These are phyloP conservation scores for Chalciporus sp. DNA, from an alignment of 1,284 basidiomycete genomes.

Conservation along the genomic window DNA sequence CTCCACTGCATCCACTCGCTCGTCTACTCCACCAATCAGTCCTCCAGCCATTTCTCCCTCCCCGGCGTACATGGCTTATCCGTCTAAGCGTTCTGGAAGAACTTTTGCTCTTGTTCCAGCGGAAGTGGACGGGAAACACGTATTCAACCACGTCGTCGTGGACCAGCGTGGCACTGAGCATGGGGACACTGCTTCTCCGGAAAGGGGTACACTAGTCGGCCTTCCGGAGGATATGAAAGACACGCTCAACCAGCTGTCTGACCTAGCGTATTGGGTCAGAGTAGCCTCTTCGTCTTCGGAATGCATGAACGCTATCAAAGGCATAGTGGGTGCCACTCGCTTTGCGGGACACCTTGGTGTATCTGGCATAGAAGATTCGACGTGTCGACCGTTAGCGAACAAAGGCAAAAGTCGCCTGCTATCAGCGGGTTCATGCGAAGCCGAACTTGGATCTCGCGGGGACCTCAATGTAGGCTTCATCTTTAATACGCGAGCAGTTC, in stretches of 20 bases:
- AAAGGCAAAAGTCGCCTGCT: constrained; percentile 31
- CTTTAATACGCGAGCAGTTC: neutral
- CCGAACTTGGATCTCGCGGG: neutral
- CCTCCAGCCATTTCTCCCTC: constrained; percentile 13
- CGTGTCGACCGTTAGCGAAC: neutral
- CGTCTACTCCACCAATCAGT: constrained; percentile 20
- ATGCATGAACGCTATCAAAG: neutral
- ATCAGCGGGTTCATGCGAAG: neutral
- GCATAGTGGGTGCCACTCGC: constrained; percentile 5
- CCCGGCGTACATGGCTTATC: neutral
- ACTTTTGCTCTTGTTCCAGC: constrained; percentile 21
- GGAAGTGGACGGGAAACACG: constrained; percentile 13
- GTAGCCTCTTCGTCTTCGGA: constrained; percentile 20
- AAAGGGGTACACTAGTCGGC: constrained; percentile 8
- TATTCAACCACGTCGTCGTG: constrained; percentile 19
- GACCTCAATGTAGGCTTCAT: constrained; percentile 17
- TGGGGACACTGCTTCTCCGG: neutral
- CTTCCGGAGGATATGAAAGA: constrained; percentile 33
- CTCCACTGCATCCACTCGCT: constrained; percentile 2
- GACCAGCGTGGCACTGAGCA: neutral
- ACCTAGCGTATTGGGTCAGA: constrained; percentile 33
- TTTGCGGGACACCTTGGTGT: neutral
- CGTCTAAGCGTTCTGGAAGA: constrained; percentile 20
- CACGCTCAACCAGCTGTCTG: constrained; percentile 30
- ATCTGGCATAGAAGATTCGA: neutral